These are phyloP conservation scores for Talaromyces trachyspermus DNA, from an alignment of 495 filamentous ascomycete genomes.

Conservation along the genomic window DNA sequence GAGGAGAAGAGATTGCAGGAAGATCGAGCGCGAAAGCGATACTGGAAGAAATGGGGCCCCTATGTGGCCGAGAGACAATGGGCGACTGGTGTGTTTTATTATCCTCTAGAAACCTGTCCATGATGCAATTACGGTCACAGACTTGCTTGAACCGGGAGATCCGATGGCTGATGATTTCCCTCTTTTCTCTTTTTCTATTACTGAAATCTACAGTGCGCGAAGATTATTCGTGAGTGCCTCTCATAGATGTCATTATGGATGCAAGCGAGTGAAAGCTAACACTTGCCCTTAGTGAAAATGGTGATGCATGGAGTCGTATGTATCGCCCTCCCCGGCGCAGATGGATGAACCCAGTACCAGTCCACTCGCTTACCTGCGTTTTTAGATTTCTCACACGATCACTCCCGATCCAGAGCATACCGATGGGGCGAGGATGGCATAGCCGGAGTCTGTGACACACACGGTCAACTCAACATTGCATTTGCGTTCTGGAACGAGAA, in stretches of 20 bases:
- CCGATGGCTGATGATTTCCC: neutral
- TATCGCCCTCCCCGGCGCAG: slow-evolving; percentile 20
- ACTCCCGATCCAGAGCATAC: slow-evolving; percentile 78
- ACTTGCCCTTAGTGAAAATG: slow-evolving; percentile 45
- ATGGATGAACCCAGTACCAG: neutral
- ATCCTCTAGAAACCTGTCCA: slow-evolving; percentile 2
- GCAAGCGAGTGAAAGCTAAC: slow-evolving; percentile 3
- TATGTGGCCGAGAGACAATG: slow-evolving; percentile 66
- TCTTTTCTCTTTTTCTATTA: slow-evolving; percentile 1
- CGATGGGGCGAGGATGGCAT: slow-evolving; percentile 98
- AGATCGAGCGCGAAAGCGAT: slow-evolving; percentile 68
- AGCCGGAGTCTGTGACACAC: slow-evolving; percentile 88
- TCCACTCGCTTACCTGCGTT: no score
- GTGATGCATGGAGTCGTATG: slow-evolving; percentile 94
- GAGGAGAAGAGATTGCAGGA: slow-evolving; percentile 86
- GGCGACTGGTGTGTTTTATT: slow-evolving; percentile 60
- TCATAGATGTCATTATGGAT: slow-evolving; percentile 6
- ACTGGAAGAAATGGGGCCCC: slow-evolving; percentile 93
- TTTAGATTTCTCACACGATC: slow-evolving; percentile 88
- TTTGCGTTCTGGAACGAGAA: slow-evolving; percentile 98
- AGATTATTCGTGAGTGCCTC: slow-evolving; percentile 71
- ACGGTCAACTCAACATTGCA: slow-evolving; percentile 82
- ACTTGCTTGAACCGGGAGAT: no score
- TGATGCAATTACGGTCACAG: neutral
- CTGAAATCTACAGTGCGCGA: slow-evolving; percentile 62